Evolutionary conservation across 2,329 filamentous ascomycete species (phyloP).

Genomic region (Stemphylium vesicarium): DNA sequence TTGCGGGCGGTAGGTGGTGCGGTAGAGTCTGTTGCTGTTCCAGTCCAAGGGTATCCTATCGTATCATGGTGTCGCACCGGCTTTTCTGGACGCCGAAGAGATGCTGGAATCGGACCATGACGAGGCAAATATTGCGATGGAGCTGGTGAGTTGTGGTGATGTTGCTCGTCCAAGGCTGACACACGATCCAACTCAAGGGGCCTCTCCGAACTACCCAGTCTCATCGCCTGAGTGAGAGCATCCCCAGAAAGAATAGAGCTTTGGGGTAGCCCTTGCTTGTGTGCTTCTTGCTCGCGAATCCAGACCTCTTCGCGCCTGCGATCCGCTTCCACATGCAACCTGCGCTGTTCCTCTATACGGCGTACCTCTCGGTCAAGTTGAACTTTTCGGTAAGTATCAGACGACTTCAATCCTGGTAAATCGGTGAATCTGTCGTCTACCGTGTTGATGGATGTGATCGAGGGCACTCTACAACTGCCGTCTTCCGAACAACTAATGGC

Average conservation of each 20-base stretch:
- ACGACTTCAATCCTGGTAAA: neutral
- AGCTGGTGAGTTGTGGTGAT: neutral
- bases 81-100: neutral
- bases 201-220: neutral
- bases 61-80: neutral
- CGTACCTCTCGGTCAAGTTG: neutral
- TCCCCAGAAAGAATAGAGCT: neutral
- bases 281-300: neutral
- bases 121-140: neutral
- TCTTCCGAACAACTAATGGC: neutral
- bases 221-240: neutral
- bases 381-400: constrained; percentile 3
- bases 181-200: neutral
- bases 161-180: neutral
- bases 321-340: neutral
- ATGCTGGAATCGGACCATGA: neutral
- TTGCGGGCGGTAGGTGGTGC: neutral
- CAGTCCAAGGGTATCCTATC: neutral
- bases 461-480: neutral
- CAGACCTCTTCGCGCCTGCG: neutral
- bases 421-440: neutral
- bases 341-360: neutral
- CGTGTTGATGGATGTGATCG: neutral
- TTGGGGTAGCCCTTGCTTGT: neutral
- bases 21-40: neutral